phyloP scores from a whole-genome alignment of 1,284 basidiomycete species.

The Irpex sp. region DNA sequence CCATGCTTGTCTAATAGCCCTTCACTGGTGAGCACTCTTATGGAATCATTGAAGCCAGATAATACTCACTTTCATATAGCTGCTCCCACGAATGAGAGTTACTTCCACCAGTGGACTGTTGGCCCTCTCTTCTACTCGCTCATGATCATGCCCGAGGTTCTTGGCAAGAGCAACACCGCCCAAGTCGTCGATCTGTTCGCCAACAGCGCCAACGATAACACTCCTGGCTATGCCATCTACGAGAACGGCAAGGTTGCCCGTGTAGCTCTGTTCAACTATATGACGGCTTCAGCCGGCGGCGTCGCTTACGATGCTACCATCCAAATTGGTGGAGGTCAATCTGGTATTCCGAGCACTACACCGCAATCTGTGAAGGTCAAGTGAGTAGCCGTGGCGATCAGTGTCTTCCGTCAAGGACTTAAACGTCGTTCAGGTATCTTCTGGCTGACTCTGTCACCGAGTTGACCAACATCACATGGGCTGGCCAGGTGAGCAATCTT shows the following conservation, averaged over 20 bases:
- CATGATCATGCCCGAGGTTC: constrained; percentile 28
- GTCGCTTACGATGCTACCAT: constrained; percentile 26
- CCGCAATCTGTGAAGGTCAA: constrained; percentile 24
- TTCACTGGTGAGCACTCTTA: constrained; percentile 42
- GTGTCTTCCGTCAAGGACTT: background rate
- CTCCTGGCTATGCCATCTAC: constrained; percentile 30
- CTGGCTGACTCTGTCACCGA: constrained; percentile 33
- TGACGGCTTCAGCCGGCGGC: constrained; percentile 27
- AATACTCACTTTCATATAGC: constrained; percentile 18
- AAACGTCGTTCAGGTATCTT: constrained; percentile 30
- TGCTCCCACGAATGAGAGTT: constrained; percentile 31
- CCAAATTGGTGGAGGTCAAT: constrained; percentile 23
- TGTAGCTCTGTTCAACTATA: constrained; percentile 42
- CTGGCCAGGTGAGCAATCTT: constrained; percentile 24
- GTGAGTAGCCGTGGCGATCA: constrained; percentile 9
- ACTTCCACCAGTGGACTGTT: constrained; percentile 30
- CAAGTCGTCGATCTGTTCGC: constrained; percentile 25
- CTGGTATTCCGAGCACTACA: constrained; percentile 15
- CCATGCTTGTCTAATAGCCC: constrained; percentile 17
- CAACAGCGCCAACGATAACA: constrained; percentile 20
- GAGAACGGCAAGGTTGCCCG: constrained; percentile 24
- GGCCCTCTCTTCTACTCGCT: constrained; percentile 32
- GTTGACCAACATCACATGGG: constrained; percentile 47
- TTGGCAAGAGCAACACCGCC: constrained; percentile 25
- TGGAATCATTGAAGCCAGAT: background rate